Evolutionary conservation across 1,284 basidiomycete genomes (phyloP).

Genomic region (Rhodotorula sp.): DNA sequence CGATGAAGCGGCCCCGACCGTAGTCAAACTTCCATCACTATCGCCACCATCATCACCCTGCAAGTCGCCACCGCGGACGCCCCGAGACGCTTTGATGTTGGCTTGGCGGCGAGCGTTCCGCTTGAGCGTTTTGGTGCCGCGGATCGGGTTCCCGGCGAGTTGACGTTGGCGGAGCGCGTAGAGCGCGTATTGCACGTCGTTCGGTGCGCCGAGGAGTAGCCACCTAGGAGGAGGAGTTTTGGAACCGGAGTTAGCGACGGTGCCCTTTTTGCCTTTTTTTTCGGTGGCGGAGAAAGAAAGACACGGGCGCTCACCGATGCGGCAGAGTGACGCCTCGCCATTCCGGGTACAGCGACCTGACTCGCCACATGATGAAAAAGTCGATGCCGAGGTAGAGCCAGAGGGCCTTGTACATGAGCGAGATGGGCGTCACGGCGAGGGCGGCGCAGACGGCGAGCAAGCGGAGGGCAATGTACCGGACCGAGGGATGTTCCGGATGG

Average conservation of each 20-base stretch:
- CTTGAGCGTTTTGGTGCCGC: slow-evolving; percentile 24
- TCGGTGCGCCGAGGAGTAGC: slow-evolving; percentile 27
- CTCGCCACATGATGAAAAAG: slow-evolving; percentile 30
- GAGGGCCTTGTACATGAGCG: slow-evolving; percentile 17
- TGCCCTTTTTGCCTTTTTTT: too few species aligned
- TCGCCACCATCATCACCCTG: not conserved
- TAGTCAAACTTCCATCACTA: not conserved
- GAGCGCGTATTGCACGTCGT: slow-evolving; percentile 32
- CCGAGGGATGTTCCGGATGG: slow-evolving; percentile 32
- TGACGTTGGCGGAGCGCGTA: slow-evolving; percentile 20
- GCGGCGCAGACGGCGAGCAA: slow-evolving; percentile 8
- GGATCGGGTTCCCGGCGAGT: slow-evolving; percentile 12
- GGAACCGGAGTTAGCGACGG: not conserved
- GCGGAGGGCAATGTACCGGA: slow-evolving; percentile 45
- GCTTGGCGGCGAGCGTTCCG: slow-evolving; percentile 1
- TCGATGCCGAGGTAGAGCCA: slow-evolving; percentile 22
- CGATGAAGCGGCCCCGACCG: not conserved
- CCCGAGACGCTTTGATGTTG: not conserved
- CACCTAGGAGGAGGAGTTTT: slow-evolving; percentile 25
- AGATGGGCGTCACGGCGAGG: slow-evolving; percentile 21
- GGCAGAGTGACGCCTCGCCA: slow-evolving; percentile 23
- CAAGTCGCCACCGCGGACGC: not conserved
- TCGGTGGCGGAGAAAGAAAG: too few species aligned
- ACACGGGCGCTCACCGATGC: slow-evolving; percentile 13
- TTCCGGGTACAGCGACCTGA: slow-evolving; percentile 21